phyloP scores from a whole-genome alignment of 1,139 yeast species.

The Yamadazyma sp. region DNA sequence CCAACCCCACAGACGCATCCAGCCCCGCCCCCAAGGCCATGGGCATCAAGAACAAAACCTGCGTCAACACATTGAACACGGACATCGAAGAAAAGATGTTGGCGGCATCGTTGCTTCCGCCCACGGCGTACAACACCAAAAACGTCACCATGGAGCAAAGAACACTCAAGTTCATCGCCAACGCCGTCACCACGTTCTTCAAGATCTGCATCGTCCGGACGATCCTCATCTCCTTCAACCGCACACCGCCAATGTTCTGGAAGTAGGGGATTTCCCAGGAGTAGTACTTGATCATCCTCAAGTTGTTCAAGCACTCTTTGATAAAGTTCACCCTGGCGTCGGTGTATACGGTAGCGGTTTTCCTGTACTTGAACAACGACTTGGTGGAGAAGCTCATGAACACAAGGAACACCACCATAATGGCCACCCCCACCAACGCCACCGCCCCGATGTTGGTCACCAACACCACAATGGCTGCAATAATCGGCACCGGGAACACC shows the following conservation, averaged over 20 bases:
- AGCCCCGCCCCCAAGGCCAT: constrained; percentile 67
- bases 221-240: constrained; percentile 52
- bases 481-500: constrained; percentile 33
- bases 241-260: constrained; percentile 42
- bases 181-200: constrained; percentile 60
- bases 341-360: constrained; percentile 30
- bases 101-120: constrained; percentile 54
- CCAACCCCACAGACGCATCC: constrained; percentile 67
- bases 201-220: constrained; percentile 51
- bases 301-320: constrained; percentile 37
- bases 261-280: constrained; percentile 73
- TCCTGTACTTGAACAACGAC: constrained; percentile 27
- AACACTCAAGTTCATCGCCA: constrained; percentile 60
- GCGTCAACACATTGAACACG: constrained; percentile 61
- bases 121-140: constrained; percentile 60
- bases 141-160: constrained; percentile 75
- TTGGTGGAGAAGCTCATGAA: constrained; percentile 24
- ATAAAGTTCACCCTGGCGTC: constrained; percentile 35
- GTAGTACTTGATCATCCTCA: constrained; percentile 38
- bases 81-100: constrained; percentile 79
- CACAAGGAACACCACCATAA: constrained; percentile 27
- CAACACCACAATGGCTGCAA: constrained; percentile 32
- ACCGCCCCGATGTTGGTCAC: constrained; percentile 35
- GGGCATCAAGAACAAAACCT: constrained; percentile 63
- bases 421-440: constrained; percentile 35